A percentile compares a stretch with the other conserved stretches of the same genome.
Evolutionary conservation across 371 early-diverging fungal genomes (phyloP).

Genomic region (Mortierella polycephala): DNA sequence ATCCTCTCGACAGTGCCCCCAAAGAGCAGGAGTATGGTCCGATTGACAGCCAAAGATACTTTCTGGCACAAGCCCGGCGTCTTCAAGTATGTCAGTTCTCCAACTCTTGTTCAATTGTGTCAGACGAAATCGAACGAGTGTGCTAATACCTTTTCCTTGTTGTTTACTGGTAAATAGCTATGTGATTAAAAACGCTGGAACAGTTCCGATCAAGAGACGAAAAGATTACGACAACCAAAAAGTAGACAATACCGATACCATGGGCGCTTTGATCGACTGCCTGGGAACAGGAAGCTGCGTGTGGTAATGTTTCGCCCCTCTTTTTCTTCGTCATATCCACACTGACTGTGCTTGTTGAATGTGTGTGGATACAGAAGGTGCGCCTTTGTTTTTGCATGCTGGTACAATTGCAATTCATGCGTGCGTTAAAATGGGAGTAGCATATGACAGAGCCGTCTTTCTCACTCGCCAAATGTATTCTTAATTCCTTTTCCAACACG

Average conservation of each 20-base stretch:
- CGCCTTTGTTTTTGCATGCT: not conserved
- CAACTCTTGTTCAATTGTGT: not conserved
- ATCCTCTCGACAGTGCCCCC: constrained; percentile 45
- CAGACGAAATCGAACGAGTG: not conserved
- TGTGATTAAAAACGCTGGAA: constrained; percentile 45
- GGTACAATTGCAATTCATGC: not conserved
- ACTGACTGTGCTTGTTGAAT: too few species aligned
- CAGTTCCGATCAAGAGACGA: constrained; percentile 47
- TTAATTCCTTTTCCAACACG: too few species aligned
- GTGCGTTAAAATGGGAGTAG: not conserved
- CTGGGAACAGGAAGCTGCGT: constrained; percentile 51
- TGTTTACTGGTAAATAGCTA: constrained; percentile 14
- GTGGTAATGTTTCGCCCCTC: constrained; percentile 23
- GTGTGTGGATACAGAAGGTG: too few species aligned
- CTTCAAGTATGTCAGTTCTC: constrained; percentile 25
- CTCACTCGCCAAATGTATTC: too few species aligned
- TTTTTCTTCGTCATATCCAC: not conserved
- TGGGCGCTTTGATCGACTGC: constrained; percentile 45
- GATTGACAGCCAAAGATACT: constrained; percentile 52
- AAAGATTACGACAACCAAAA: constrained; percentile 51
- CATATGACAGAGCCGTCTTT: not conserved
- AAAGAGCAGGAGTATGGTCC: constrained; percentile 40
- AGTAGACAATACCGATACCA: constrained; percentile 39
- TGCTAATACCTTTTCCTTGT: not conserved
- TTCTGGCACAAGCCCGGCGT: constrained; percentile 52